A percentile compares a stretch with the other conserved stretches of the same genome.
Conservation (phyloP, 306 rosid genomes). For the Corylus heterophylla region DNA sequence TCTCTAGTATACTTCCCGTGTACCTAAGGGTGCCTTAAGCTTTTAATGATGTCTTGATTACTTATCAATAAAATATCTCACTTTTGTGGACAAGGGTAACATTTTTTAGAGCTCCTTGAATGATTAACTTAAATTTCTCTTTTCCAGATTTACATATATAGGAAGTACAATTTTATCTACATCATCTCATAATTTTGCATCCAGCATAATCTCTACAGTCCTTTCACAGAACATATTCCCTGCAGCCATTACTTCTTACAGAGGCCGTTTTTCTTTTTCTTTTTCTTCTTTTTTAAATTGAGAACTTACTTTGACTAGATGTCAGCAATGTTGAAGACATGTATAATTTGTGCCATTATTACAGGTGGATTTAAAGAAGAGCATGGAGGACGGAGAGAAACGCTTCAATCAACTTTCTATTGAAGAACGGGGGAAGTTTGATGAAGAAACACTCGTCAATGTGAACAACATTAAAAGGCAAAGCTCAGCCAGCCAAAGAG, state of each 20-base stretch:
- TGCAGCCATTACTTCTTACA: neutral
- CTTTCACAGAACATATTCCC: neutral
- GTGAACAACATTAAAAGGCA: conserved; percentile 83
- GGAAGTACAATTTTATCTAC: neutral
- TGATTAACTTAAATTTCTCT: neutral
- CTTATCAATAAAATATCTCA: neutral
- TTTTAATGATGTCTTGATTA: too few relatives aligned
- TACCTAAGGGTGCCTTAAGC: too few relatives aligned
- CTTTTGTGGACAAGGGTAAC: neutral
- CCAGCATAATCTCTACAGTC: neutral
- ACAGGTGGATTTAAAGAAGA: conserved; percentile 78
- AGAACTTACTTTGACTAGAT: conserved; percentile 6
- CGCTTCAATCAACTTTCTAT: conserved; percentile 94
- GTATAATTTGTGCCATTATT: conserved; percentile 28
- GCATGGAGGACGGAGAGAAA: conserved; percentile 89
- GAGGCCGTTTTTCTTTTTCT: neutral
- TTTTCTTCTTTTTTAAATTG: neutral
- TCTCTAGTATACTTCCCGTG: too few relatives aligned
- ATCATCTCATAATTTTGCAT: neutral
- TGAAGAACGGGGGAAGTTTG: conserved; percentile 97
- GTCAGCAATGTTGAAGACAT: conserved; percentile 13
- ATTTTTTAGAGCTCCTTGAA: conserved; percentile 2
- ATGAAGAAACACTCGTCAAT: conserved; percentile 93
- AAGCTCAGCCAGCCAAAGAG: conserved; percentile 69
- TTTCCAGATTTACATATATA: neutral